Base-by-base conservation (phyloP, 2,329 filamentous ascomycete genomes). In the Scedosporium aurantiacum region DNA sequence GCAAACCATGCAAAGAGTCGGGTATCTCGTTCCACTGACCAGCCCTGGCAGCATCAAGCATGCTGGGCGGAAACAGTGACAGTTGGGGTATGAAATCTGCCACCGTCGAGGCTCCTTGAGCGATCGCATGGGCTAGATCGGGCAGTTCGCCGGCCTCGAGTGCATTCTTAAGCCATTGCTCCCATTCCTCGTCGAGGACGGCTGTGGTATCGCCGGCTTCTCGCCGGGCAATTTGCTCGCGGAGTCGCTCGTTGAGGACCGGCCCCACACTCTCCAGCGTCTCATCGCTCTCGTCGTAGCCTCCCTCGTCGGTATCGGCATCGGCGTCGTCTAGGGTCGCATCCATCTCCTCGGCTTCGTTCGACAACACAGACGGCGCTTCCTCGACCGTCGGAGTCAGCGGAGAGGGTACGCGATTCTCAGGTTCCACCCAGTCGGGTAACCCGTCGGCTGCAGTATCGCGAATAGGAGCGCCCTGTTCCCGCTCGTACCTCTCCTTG, bases 401-500 rank as follows among this genome's bases (percentile, higher is more conserved):
- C 56, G 10, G 62, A 37, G 32, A 37, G 28, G 14, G 61, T 37
- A 37, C 52, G 60, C 28, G 63, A 57, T 47, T 21, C 40, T 6
- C 21, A 12, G 76, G 78, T 60, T 81, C 78, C 23, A 84, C 76
- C 81, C 81, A 91, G 63, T 82, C 79, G 3, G 77, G 75, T 62
- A 92, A 85, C 25, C 82, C 86, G 67, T 89, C 85, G 59, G 82
- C 82, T 1, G 88, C 86, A 5, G 89, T 91, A 69, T 93, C 89
- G 57, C 76, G 73, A 64, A 93, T 90, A 32, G 74, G 75, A 63
- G 88, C 80, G 40, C 85, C 85, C 68, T 91, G 87, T 69, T 92
- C 89, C 62, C 81, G 80, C 76, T 93, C 89, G 69, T 86, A 93
- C 61, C 88, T 83, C 70, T 91, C 87, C 70, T 91, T 87, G 64